Evolutionary conservation across 2,329 filamentous ascomycete species (phyloP).

Genomic region (Alternaria infectoria): DNA sequence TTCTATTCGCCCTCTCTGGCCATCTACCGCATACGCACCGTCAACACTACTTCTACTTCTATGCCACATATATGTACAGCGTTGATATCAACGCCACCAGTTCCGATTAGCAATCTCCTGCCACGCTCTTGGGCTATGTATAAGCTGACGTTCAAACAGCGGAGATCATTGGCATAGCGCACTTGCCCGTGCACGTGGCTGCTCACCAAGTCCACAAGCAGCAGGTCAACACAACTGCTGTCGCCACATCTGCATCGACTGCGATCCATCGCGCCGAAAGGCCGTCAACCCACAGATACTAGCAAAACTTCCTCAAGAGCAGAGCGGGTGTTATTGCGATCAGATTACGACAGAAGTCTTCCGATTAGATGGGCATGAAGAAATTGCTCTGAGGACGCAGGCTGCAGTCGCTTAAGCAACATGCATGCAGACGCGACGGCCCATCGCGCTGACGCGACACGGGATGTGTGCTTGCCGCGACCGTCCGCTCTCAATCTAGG

Average conservation of each 20-base stretch:
- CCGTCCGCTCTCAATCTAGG: neutral
- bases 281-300: fast-evolving
- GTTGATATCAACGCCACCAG: neutral
- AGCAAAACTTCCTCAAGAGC: fast-evolving
- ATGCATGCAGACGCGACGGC: neutral
- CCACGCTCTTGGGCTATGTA: neutral
- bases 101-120: neutral
- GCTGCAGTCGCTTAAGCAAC: neutral
- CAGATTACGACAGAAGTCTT: neutral
- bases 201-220: neutral
- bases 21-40: neutral
- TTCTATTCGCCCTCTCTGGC: neutral
- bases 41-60: neutral
- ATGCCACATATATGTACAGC: neutral
- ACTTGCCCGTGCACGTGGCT: neutral
- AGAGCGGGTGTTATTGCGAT: fast-evolving
- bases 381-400: neutral
- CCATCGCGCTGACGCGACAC: conserved; percentile 2
- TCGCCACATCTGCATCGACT: neutral
- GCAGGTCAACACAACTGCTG: neutral
- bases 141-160: neutral
- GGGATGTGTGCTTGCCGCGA: neutral
- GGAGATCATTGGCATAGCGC: neutral
- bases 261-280: neutral
- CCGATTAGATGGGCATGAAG: neutral